Conservation (phyloP, 768 basidiomycete species). For the Lactarius hengduanensis region DNA sequence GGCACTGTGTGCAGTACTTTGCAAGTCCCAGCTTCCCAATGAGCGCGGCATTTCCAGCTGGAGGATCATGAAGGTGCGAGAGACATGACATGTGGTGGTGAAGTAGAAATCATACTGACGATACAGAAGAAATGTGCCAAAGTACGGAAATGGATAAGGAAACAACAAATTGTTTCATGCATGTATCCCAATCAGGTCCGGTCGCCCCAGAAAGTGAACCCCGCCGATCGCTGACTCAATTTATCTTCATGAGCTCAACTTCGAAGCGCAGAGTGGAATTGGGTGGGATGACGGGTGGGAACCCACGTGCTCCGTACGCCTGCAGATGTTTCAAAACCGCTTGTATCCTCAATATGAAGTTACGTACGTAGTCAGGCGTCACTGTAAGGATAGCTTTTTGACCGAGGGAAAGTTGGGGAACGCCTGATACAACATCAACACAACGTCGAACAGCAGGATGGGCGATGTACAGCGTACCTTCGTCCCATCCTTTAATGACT, state of each 20-base stretch:
- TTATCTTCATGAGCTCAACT: constrained; percentile 79
- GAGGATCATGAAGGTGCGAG: constrained; percentile 18
- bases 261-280: constrained; percentile 77
- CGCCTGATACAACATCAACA: constrained; percentile 46
- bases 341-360: constrained; percentile 20
- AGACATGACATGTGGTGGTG: constrained; percentile 10
- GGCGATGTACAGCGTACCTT: constrained; percentile 50
- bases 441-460: background rate
- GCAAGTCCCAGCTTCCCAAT: background rate
- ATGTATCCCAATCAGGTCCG: constrained; percentile 26
- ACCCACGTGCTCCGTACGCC: constrained; percentile 75
- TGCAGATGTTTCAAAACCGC: constrained; percentile 33
- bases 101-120: constrained; percentile 15
- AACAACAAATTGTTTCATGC: constrained; percentile 11
- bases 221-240: constrained; percentile 32
- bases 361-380: constrained; percentile 75
- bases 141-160: constrained; percentile 22
- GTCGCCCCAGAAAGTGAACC: constrained; percentile 16
- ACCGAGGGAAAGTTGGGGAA: constrained; percentile 73
- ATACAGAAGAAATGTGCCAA: constrained; percentile 27
- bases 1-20: constrained; percentile 5
- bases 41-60: background rate
- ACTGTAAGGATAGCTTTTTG: constrained; percentile 66
- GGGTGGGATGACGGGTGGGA: constrained; percentile 75
- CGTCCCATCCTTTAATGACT: constrained; percentile 91